Percentiles rank a stretch among this genome's conserved stretches.
Evolutionary conservation across 176 grass and related monocot species (phyloP).

Genomic region (Ampelocalamus luodianensis): DNA sequence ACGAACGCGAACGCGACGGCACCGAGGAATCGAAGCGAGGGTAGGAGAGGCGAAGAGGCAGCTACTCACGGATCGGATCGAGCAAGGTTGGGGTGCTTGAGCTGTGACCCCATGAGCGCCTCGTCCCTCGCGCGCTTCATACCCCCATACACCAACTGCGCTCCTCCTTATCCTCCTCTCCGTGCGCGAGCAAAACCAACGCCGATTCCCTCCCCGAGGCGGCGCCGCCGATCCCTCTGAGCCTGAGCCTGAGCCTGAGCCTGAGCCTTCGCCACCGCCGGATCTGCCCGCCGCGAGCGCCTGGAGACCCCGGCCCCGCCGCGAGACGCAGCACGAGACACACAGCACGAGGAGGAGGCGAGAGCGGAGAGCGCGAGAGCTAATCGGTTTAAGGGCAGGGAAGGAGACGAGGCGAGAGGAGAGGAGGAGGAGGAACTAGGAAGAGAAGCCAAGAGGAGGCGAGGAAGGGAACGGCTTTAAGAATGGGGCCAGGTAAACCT

Average conservation of each 20-base stretch:
- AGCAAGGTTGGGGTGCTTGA: constrained; percentile 68
- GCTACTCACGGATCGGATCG: constrained; percentile 94
- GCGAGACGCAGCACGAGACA: not conserved
- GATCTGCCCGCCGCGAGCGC: constrained; percentile 27
- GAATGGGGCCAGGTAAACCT: constrained; percentile 26
- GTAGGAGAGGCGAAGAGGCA: constrained; percentile 3
- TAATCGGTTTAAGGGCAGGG: constrained; percentile 1
- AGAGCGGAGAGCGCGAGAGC: constrained; percentile 21
- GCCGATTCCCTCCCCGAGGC: not conserved
- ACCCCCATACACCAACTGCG: constrained; percentile 49
- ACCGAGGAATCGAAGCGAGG: constrained; percentile 8
- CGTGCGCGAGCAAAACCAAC: not conserved
- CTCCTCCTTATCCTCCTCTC: not conserved
- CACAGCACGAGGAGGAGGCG: constrained; percentile 13
- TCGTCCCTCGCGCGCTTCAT: constrained; percentile 69
- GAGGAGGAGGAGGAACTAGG: constrained; percentile 14
- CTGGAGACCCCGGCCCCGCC: not conserved
- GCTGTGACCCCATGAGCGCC: constrained; percentile 80
- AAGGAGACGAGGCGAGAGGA: not conserved
- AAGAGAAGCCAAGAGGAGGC: not conserved
- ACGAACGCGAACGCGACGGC: not conserved
- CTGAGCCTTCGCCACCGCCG: not conserved
- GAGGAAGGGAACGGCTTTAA: not conserved
- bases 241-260: not conserved
- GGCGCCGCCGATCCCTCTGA: constrained; percentile 44